A percentile compares a stretch with the other conserved stretches of the same genome.
phyloP scores from a whole-genome alignment of 768 basidiomycete species.

The Tephrocybe sp. region DNA sequence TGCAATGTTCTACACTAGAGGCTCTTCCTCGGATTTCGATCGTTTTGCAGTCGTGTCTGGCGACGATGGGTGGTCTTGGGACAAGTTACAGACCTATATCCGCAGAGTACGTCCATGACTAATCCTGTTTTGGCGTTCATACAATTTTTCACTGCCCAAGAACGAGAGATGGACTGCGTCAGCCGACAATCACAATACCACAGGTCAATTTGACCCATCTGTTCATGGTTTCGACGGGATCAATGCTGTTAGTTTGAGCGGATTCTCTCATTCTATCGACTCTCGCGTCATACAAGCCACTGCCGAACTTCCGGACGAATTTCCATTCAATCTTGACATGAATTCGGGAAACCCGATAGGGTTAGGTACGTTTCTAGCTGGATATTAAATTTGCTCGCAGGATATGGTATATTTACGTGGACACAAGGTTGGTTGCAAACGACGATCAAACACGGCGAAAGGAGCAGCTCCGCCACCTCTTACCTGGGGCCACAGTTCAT shows the following conservation, averaged over 20 bases:
- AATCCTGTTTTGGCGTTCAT: neutral
- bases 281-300: conserved; percentile 31
- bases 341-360: conserved; percentile 42
- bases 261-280: conserved; percentile 26
- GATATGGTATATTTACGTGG: neutral
- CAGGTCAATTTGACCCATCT: conserved; percentile 29
- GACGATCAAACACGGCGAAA: conserved; percentile 12
- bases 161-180: conserved; percentile 27
- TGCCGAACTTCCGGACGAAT: conserved; percentile 32
- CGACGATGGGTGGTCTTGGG: conserved; percentile 31
- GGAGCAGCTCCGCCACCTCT: conserved; percentile 20
- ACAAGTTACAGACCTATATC: conserved; percentile 14
- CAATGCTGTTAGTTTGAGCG: conserved; percentile 25
- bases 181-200: conserved; percentile 26
- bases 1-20: conserved; percentile 23
- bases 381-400: neutral
- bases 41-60: conserved; percentile 22
- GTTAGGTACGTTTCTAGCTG: conserved; percentile 31
- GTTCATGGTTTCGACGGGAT: conserved; percentile 28
- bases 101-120: conserved; percentile 1
- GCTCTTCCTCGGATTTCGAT: conserved; percentile 25
- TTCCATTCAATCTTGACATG: conserved; percentile 38
- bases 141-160: conserved; percentile 12
- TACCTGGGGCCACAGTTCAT: conserved; percentile 20
- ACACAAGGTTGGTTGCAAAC: conserved; percentile 14